phyloP scores from a whole-genome alignment of 1,284 basidiomycete genomes.

The Marasmius oreades region DNA sequence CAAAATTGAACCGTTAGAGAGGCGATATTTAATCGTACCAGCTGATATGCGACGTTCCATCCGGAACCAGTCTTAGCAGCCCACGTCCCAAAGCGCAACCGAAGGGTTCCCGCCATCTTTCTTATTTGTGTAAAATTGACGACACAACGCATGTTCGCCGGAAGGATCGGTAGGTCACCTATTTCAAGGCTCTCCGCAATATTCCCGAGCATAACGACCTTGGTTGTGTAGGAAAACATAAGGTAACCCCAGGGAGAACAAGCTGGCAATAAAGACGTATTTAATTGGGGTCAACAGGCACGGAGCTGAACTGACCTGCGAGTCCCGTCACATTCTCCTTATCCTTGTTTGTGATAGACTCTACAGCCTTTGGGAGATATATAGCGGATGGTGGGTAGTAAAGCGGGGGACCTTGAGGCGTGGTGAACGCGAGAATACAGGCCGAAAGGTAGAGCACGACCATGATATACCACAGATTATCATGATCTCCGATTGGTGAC shows the following conservation, averaged over 20 bases:
- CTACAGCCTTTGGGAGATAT: slow-evolving; percentile 69
- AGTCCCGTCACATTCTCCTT: slow-evolving; percentile 66
- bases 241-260: slow-evolving; percentile 59
- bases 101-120: slow-evolving; percentile 35
- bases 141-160: slow-evolving; percentile 67
- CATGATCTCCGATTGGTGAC: slow-evolving; percentile 20
- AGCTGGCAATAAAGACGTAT: slow-evolving; percentile 20
- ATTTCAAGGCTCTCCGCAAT: slow-evolving; percentile 73
- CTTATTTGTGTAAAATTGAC: slow-evolving; percentile 51
- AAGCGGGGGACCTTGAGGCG: slow-evolving; percentile 69
- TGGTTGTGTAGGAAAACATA: slow-evolving; percentile 80
- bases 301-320: slow-evolving; percentile 34
- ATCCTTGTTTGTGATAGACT: slow-evolving; percentile 49
- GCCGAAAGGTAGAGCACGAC: slow-evolving; percentile 49
- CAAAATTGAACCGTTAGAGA: slow-evolving; percentile 41
- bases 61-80: slow-evolving; percentile 52
- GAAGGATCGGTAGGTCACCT: slow-evolving; percentile 79
- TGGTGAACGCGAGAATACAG: slow-evolving; percentile 49
- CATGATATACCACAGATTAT: slow-evolving; percentile 44
- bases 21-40: slow-evolving; percentile 50
- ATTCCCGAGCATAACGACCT: slow-evolving; percentile 81
- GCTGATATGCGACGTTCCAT: slow-evolving; percentile 56
- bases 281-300: slow-evolving; percentile 14
- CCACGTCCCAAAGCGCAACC: slow-evolving; percentile 45
- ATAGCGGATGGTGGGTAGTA: slow-evolving; percentile 69